Evolutionary conservation across 2,329 filamentous ascomycete species (phyloP), one percentile per base, ranked within the genome.

Genomic region (Fusarium equiseti): DNA sequence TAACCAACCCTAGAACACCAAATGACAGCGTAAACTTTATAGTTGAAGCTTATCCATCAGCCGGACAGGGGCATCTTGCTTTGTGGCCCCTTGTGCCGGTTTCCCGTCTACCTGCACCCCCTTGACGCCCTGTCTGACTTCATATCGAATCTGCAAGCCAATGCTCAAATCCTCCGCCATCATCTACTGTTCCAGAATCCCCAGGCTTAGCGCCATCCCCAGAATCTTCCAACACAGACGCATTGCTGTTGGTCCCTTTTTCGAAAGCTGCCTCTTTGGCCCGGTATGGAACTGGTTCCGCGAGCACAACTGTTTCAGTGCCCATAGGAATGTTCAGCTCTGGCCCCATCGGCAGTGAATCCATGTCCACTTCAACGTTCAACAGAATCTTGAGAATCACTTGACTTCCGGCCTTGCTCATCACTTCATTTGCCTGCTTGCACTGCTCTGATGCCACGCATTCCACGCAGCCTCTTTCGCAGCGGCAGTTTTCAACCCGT

Each of bases 401-500:
- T 59, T 88, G 89, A 10, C 92, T 91, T 0, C 95, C 95, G 1
- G 91, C 93, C 80, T 98, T 98, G 76, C 92, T 96, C 91, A 98
- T 96, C 12, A 98, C 94, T 76, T 93, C 89, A 77, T 98, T 98
- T 57, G 90, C 88, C 79, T 97, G 89, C 79, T 92, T 93, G 79
- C 96, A 98, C 58, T 89, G 82, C 79, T 97, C 93, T 67, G 91
- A 92, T 69, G 92, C 94, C 45, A 97, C 94, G 80, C 96, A 99
- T 79, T 97, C 95, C 24, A 95, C 82, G 80, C 96, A 98, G 0
- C 96, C 96, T 62, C 91, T 88, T 13, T 89, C 81, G 76, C 95
- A 98, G 42, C 85, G 83, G 75, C 96, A 99, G 2, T 84, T 85
- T 76, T 92, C 90, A 8, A 98, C 90, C 10, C 96, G 86, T 60